phyloP scores from a whole-genome alignment of 169 alveolate species.

The Cryptosporidium ubiquitum region DNA sequence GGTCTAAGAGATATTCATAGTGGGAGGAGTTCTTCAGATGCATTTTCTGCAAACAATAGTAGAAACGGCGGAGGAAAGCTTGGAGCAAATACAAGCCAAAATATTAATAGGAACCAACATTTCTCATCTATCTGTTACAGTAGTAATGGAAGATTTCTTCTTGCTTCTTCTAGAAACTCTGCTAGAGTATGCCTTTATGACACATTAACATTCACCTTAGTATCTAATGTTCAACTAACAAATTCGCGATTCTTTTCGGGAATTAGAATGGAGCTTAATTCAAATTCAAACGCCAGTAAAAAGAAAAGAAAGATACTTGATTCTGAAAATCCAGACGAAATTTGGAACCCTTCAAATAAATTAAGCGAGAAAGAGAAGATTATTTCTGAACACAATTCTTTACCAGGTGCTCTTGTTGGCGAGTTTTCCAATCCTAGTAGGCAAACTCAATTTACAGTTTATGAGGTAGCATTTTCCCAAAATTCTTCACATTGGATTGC shows the following conservation, averaged over 20 bases:
- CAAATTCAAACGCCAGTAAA: conserved; percentile 75
- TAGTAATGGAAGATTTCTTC: conserved; percentile 79
- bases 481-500: conserved; percentile 80
- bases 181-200: conserved; percentile 81
- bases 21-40: conserved; percentile 82
- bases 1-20: conserved; percentile 87
- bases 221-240: conserved; percentile 76
- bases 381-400: conserved; percentile 78
- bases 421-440: conserved; percentile 73
- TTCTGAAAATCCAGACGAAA: conserved; percentile 58
- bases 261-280: conserved; percentile 76
- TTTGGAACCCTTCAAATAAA: conserved; percentile 20
- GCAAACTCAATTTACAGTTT: conserved; percentile 73
- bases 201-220: conserved; percentile 78
- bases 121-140: conserved; percentile 80
- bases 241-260: conserved; percentile 80
- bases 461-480: conserved; percentile 72
- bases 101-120: conserved; percentile 79
- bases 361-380: conserved; percentile 76
- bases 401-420: conserved; percentile 80
- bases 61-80: conserved; percentile 68
- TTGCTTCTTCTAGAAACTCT: conserved; percentile 82
- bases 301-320: conserved; percentile 49
- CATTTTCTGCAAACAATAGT: conserved; percentile 80
- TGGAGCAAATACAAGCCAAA: conserved; percentile 74